Conservation (phyloP, 164 flowering plant species). For the Macadamia integrifolia region DNA sequence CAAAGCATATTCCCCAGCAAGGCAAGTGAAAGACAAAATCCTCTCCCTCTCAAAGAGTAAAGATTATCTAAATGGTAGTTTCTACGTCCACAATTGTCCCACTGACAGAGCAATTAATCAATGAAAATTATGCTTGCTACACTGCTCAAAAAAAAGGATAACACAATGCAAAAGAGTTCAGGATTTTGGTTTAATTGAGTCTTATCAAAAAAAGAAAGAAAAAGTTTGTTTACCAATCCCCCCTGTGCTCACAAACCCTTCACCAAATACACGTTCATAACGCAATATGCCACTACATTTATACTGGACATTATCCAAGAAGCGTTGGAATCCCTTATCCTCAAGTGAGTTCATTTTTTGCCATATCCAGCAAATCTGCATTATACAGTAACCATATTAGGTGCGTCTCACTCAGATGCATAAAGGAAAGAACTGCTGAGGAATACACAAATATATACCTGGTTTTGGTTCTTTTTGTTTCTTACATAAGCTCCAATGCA, state of each 20-base stretch:
- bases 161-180: not conserved
- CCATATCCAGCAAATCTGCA: slow-evolving; percentile 96
- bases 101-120: too few species aligned
- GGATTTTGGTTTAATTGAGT: too few species aligned
- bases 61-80: too few species aligned
- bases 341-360: slow-evolving; percentile 66
- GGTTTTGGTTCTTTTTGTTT: slow-evolving; percentile 91
- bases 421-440: not conserved
- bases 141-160: not conserved
- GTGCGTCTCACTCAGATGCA: too few species aligned
- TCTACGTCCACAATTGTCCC: too few species aligned
- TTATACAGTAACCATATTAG: not conserved
- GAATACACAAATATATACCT: slow-evolving; percentile 33
- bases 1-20: too few species aligned
- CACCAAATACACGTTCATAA: slow-evolving; percentile 92
- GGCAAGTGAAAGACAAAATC: too few species aligned
- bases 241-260: slow-evolving; percentile 95
- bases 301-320: slow-evolving; percentile 89
- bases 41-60: too few species aligned
- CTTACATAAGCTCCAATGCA: slow-evolving; percentile 91
- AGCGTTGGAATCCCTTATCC: slow-evolving; percentile 78
- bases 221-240: slow-evolving; percentile 41
- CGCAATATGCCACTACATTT: slow-evolving; percentile 75
- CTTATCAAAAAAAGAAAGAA: not conserved
- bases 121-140: too few species aligned